Conservation (phyloP, 257 asterid species). For the Datura wrightii region DNA sequence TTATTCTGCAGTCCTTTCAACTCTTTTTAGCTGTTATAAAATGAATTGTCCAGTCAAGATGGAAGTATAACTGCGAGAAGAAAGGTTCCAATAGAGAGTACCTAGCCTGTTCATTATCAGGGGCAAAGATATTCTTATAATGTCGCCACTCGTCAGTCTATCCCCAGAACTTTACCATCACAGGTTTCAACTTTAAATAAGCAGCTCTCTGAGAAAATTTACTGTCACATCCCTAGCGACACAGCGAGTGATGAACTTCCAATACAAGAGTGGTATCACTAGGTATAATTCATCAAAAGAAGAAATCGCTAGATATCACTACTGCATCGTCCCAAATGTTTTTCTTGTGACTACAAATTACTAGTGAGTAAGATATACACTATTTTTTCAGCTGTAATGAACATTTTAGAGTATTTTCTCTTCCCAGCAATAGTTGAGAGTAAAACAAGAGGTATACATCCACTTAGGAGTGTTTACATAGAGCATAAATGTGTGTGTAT, state of each 20-base stretch:
- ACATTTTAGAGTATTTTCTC: neutral
- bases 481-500: neutral
- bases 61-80: neutral
- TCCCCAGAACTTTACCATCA: neutral
- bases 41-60: neutral
- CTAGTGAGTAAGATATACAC: neutral
- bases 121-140: neutral
- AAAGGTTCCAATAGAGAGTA: neutral
- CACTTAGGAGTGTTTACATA: neutral
- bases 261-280: too few relatives aligned
- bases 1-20: neutral
- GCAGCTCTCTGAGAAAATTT: too few relatives aligned
- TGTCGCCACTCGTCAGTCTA: too few relatives aligned
- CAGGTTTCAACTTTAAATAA: too few relatives aligned
- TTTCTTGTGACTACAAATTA: neutral
- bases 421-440: neutral
- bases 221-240: too few relatives aligned
- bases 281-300: neutral
- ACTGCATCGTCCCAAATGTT: neutral
- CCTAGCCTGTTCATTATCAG: neutral
- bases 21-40: neutral
- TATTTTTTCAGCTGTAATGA: neutral
- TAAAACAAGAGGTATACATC: constrained; percentile 1
- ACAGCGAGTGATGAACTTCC: too few relatives aligned
- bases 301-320: neutral